Percentiles rank a stretch among this genome's conserved stretches.
These are phyloP conservation scores for Cladochytrium replicatum DNA, from an alignment of 192 early-diverging fungal genomes.

Conservation along the genomic window DNA sequence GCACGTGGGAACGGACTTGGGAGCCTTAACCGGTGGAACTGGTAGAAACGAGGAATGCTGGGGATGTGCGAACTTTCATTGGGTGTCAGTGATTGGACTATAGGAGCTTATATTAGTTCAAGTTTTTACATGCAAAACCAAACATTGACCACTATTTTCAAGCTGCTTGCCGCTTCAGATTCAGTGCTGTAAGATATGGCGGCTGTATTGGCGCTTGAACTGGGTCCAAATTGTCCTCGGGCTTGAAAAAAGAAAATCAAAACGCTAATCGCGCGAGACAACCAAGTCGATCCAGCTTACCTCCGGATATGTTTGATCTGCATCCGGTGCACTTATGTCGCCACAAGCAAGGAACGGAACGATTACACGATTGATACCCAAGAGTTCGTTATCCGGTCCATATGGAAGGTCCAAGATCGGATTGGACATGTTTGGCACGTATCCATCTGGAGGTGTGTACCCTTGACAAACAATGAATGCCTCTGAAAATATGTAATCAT, in stretches of 20 bases:
- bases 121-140: too few relatives aligned
- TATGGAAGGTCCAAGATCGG: conserved; percentile 78
- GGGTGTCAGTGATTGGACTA: too few relatives aligned
- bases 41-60: too few relatives aligned
- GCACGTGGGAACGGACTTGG: too few relatives aligned
- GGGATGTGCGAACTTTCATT: too few relatives aligned
- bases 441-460: conserved; percentile 75
- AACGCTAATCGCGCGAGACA: too few relatives aligned
- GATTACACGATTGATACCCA: conserved; percentile 67
- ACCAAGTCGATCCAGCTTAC: too few relatives aligned
- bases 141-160: too few relatives aligned
- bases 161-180: conserved; percentile 11
- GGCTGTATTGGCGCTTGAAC: conserved; percentile 80
- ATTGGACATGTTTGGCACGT: conserved; percentile 81
- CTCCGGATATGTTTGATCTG: conserved; percentile 76
- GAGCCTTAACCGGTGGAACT: too few relatives aligned
- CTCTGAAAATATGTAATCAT: conserved; percentile 41
- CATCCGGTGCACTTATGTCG: conserved; percentile 78
- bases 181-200: conserved; percentile 61
- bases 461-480: conserved; percentile 89
- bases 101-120: too few relatives aligned
- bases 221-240: conserved; percentile 51
- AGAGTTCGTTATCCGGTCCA: conserved; percentile 50
- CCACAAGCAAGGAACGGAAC: conserved; percentile 88
- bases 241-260: too few relatives aligned